Evolutionary conservation across 139 green algal species (phyloP).

Genomic region (Limnomonas spitsbergensis): DNA sequence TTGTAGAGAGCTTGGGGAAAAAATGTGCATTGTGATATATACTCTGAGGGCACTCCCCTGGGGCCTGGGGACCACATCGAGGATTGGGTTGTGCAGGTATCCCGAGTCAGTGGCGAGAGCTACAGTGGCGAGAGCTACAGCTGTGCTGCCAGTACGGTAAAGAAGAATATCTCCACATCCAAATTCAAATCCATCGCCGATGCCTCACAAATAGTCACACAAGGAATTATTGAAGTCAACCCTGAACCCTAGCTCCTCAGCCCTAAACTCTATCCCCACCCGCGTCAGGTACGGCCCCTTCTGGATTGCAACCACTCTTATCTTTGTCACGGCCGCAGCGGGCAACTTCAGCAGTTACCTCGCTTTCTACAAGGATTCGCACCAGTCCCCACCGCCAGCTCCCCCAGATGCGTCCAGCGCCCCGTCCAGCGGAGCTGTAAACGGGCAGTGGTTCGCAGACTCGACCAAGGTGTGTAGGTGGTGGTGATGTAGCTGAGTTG

Average conservation of each 20-base stretch:
- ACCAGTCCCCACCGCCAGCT: background rate
- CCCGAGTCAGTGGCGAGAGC: too few relatives aligned
- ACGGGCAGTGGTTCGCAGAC: conserved; percentile 52
- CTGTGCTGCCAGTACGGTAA: too few relatives aligned
- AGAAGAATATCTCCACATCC: too few relatives aligned
- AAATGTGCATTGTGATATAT: too few relatives aligned
- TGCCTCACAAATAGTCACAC: too few relatives aligned
- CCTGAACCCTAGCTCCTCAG: background rate
- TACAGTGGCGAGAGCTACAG: too few relatives aligned
- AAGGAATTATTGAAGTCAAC: too few relatives aligned
- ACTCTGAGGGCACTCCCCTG: too few relatives aligned
- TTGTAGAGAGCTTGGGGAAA: background rate
- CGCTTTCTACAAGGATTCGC: conserved; percentile 32
- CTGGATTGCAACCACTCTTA: conserved; percentile 80
- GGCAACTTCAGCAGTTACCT: conserved; percentile 74
- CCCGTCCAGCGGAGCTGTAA: background rate
- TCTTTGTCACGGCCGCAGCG: conserved; percentile 76
- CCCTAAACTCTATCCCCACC: background rate
- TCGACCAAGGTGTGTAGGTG: conserved; percentile 45
- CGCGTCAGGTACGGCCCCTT: conserved; percentile 77
- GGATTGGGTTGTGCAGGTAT: too few relatives aligned
- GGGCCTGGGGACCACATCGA: too few relatives aligned
- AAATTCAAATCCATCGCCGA: too few relatives aligned
- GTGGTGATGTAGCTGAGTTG: too few relatives aligned
- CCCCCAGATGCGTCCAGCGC: background rate